Base-by-base conservation (phyloP, 108 stramenopile species). In the Cyclostephanos tholiformis region DNA sequence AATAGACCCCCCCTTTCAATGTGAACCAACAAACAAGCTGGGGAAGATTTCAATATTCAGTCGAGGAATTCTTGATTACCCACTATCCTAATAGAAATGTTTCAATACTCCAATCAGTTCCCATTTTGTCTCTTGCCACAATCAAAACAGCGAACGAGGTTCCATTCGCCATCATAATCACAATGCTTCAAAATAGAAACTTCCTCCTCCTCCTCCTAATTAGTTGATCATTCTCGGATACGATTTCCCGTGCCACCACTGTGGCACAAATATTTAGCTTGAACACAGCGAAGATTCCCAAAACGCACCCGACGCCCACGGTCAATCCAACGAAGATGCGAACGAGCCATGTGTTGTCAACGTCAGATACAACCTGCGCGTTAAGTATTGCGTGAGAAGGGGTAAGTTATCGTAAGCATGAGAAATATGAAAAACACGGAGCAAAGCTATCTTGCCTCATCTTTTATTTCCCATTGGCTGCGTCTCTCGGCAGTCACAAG, bases 331-430 rank as follows among this genome's bases (percentile, higher is more conserved):
- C 69, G 19, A 77, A 38, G 52, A 77, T 77, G 62, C 55, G 76
- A 50, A 49, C 43, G 22, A 77, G 69, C 76, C 76, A 77, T 11
- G 58, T 23, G 64, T 70, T 57, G 32, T 77, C 76, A 1, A 77
- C 53, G n/a, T 77, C 76, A 17, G 76, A 77, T n/a, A 77, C 44
- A 0, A 77, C 64, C 72, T 74, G 10, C 6, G 36, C 22, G 26
- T 25, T 19, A 5, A 17, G 19, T 20, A 36, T 8, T 46, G 3
- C 50, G 6, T 3, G 19, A 10, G 1, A 25, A 27, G 51, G 36
- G 10, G 36, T n/a, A n/a, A n/a, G n/a, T n/a, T n/a, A n/a, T n/a
- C n/a, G n/a, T 17, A 53, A 19, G 53, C 9, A 0, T 26, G 25
- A 23, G 51, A 20, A 30, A 29, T 22, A 68, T 7, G 6, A 35